Conservation (phyloP, 2,329 filamentous ascomycete species). For the Colletotrichum nymphaeae region DNA sequence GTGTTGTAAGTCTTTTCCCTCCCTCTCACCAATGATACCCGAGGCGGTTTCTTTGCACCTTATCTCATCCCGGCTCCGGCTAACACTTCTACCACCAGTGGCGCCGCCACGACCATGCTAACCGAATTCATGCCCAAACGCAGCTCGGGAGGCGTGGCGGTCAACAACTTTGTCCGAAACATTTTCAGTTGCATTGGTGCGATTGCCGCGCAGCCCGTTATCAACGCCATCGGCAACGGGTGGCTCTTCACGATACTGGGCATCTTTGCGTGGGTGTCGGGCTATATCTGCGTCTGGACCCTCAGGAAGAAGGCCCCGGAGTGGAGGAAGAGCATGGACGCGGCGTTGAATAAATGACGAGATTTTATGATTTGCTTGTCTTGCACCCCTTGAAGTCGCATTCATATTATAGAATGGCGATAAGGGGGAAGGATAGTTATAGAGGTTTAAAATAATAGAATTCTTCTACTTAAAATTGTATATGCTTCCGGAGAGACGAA, state of each 20-base stretch:
- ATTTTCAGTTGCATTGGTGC: slow-evolving; percentile 80
- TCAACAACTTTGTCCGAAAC: slow-evolving; percentile 86
- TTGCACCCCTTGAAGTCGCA: background rate
- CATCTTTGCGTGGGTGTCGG: slow-evolving; percentile 66
- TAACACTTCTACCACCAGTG: slow-evolving; percentile 46
- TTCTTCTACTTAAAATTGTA: background rate
- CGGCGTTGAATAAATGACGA: slow-evolving; percentile 45
- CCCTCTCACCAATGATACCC: too few species aligned
- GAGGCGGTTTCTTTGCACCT: background rate
- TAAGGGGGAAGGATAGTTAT: background rate
- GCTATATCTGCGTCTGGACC: slow-evolving; percentile 67
- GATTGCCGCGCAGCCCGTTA: slow-evolving; percentile 77
- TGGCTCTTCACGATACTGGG: slow-evolving; percentile 76
- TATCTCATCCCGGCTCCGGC: background rate
- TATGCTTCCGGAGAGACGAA: background rate
- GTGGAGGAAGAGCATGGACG: slow-evolving; percentile 75
- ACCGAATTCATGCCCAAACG: slow-evolving; percentile 84
- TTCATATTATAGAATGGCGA: slow-evolving; percentile 6
- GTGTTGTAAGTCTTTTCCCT: slow-evolving; percentile 64
- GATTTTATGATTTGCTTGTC: background rate
- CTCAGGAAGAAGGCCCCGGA: slow-evolving; percentile 69
- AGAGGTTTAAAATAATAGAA: background rate
- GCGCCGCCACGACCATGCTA: slow-evolving; percentile 81
- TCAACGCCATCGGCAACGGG: slow-evolving; percentile 77
- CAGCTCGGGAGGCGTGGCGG: slow-evolving; percentile 78